Evolutionary conservation across 306 rosid species (phyloP).

Genomic region (Psophocarpus tetragonolobus): DNA sequence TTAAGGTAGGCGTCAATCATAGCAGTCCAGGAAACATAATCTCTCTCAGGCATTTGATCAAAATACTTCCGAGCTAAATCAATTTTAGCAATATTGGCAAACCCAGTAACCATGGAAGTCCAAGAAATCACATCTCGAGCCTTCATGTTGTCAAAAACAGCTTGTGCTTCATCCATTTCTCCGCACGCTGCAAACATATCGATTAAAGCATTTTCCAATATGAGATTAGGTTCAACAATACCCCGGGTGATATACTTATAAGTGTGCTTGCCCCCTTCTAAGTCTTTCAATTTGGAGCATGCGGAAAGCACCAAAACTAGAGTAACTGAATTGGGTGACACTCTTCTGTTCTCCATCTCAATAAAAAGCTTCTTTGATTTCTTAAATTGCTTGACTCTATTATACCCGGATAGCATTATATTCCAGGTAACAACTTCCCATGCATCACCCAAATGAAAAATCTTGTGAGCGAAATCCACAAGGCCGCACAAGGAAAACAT

Average conservation of each 20-base stretch:
- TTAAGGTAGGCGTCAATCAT: conserved; percentile 79
- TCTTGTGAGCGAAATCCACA: conserved; percentile 59
- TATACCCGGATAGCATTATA: conserved; percentile 73
- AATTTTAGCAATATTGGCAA: conserved; percentile 54
- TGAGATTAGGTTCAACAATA: conserved; percentile 51
- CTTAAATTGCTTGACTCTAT: conserved; percentile 57
- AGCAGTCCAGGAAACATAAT: conserved; percentile 88
- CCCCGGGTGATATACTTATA: conserved; percentile 45
- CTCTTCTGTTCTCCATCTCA: conserved; percentile 64
- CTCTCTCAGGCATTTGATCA: conserved; percentile 71
- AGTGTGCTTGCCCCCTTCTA: conserved; percentile 60
- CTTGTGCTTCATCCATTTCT: conserved; percentile 60
- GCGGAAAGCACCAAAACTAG: conserved; percentile 73
- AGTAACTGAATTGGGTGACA: conserved; percentile 69
- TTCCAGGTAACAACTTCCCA: conserved; percentile 86
- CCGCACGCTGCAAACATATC: conserved; percentile 85
- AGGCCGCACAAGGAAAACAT: conserved; percentile 58
- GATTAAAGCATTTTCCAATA: conserved; percentile 71
- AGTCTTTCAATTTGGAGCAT: conserved; percentile 79
- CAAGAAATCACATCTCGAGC: conserved; percentile 85
- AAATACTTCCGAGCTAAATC: conserved; percentile 72
- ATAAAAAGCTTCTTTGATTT: conserved; percentile 66
- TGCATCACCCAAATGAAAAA: conserved; percentile 51
- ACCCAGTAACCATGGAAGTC: conserved; percentile 76
- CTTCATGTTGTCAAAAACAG: conserved; percentile 66